Base-by-base conservation (phyloP, 139 green algal genomes). In the Diplosphaera chodatii region DNA sequence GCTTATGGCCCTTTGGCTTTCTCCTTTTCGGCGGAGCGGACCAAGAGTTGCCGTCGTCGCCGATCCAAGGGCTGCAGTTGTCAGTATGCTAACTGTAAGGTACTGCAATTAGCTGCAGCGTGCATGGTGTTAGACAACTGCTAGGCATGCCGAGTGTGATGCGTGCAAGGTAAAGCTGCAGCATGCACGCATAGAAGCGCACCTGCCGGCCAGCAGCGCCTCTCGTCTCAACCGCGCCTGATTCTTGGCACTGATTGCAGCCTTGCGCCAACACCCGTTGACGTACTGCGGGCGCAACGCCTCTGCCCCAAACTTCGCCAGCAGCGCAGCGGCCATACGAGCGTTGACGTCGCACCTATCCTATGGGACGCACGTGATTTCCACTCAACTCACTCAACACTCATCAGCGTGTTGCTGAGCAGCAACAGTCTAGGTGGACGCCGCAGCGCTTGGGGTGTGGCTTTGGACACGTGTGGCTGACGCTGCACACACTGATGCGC, bases 1-100 rank as follows among this genome's bases (percentile, higher is more conserved):
- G 69, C 55, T 88, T 88, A 72, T 88, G 83, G 1, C 83, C 83
- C 63, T 88, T 88, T 34, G 67, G 74, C 56, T 76, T 80, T 30
- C 70, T 67, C 25, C 65, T 27, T 32, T 67, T 55, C 18, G 48
- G 48, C 18, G 48, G 16, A 18, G 8, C 48, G 18, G 48, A 27
- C 13, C 13, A 25, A 23, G 13, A 18, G 3, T 4, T 23, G 18
- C 22, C 3, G 3, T 59, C 48, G 48, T 59, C 48, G 48, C 48
- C 48, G 48, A 59, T 25, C 48, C 48, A 59, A 10, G 48, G 48
- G 13, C 48, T 59, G 34, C 31, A 55, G n/a, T n/a, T n/a, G n/a
- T n/a, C n/a, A n/a, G n/a, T n/a, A n/a, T n/a, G n/a, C n/a, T n/a
- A n/a, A n/a, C n/a, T n/a, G n/a, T n/a, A n/a, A n/a, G n/a, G n/a